These are phyloP conservation scores for Coemansia interrupta DNA, from an alignment of 192 early-diverging fungal genomes.

Conservation along the genomic window DNA sequence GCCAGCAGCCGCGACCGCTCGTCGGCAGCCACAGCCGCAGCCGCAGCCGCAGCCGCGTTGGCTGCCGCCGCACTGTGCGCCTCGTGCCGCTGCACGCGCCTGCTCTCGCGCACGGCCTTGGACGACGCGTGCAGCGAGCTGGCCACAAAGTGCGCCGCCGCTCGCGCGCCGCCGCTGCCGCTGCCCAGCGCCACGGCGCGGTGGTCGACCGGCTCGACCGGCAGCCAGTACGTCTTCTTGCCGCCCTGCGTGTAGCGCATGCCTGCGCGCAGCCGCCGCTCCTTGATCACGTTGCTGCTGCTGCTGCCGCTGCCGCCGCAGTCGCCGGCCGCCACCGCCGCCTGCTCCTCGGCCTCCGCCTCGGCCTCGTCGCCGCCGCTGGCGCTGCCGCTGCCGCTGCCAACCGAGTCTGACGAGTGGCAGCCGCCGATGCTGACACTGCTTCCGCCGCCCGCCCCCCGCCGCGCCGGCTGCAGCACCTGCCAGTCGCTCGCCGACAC, in stretches of 20 bases:
- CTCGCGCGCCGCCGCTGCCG: slow-evolving; percentile 21
- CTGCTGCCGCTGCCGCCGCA: background rate
- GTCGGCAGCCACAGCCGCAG: slow-evolving; percentile 1
- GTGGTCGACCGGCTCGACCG: slow-evolving; percentile 47
- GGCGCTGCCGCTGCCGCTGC: slow-evolving; percentile 15
- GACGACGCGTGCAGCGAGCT: slow-evolving; percentile 44
- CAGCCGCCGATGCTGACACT: background rate
- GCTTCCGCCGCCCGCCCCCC: background rate
- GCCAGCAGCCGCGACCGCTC: slow-evolving; percentile 1
- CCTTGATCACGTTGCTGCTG: slow-evolving; percentile 36
- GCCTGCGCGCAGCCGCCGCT: slow-evolving; percentile 52
- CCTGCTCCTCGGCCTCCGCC: slow-evolving; percentile 48
- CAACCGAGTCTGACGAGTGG: background rate
- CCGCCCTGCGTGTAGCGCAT: slow-evolving; percentile 56
- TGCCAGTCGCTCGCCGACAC: slow-evolving; percentile 55
- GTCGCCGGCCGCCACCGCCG: slow-evolving; percentile 36
- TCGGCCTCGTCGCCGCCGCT: slow-evolving; percentile 26
- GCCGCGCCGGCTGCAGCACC: slow-evolving; percentile 51
- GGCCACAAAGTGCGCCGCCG: slow-evolving; percentile 29
- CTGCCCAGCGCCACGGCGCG: slow-evolving; percentile 41
- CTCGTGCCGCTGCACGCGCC: slow-evolving; percentile 24
- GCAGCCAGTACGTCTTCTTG: slow-evolving; percentile 56
- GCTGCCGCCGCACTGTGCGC: slow-evolving; percentile 2
- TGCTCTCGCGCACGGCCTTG: slow-evolving; percentile 30
- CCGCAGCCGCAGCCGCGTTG: slow-evolving; percentile 25